Base-by-base conservation (phyloP, 257 asterid genomes). In the Catharanthus roseus region DNA sequence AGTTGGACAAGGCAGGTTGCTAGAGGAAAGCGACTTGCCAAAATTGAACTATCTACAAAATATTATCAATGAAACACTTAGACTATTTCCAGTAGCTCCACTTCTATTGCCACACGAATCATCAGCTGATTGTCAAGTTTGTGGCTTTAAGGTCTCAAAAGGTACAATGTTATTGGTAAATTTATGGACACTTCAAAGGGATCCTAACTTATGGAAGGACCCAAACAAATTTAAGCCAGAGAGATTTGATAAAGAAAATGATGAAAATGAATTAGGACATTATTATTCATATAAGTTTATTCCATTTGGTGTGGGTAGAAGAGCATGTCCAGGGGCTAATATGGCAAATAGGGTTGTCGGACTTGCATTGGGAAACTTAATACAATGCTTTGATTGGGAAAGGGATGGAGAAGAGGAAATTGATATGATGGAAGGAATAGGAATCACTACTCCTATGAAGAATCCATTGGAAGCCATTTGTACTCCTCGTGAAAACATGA, bases 1-100 rank as follows among this genome's bases (percentile, higher is more conserved):
- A 0, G 67, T 82, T 5, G 87, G 83, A 26, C 44, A 10, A 1
- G 53, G n/a, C 3, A 83, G 77, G 21, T 28, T 72, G 8, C 38
- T 82, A 31, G 81, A 80, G 0, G 87, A 85, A 19, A 21, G 72
- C 0, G 89, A 82, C 45, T 69, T 85, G 18, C 61, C 74, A 1
- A 71, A 79, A 24, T 55, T 84, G 0, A 71, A 68, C 1, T 84
- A 84, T 42, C 75, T 84, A 3, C 79, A 70, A 11, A 68, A 74
- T 11, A 70, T 85, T 45, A 75, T 85, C n/a, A 80, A 71, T 29
- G 85, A 85, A 34, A 80, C 82, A 8, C 50, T 77, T 0, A 63
- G 77, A 26, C 51, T 65, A n/a, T 39, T 33, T 15, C 77, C 72
- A 6, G 10, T 63, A 15, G 21, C 26, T 23, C 72, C 71, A 8